Conservation (phyloP, 2,329 filamentous ascomycete species). For the Pleoardoris graminearum region DNA sequence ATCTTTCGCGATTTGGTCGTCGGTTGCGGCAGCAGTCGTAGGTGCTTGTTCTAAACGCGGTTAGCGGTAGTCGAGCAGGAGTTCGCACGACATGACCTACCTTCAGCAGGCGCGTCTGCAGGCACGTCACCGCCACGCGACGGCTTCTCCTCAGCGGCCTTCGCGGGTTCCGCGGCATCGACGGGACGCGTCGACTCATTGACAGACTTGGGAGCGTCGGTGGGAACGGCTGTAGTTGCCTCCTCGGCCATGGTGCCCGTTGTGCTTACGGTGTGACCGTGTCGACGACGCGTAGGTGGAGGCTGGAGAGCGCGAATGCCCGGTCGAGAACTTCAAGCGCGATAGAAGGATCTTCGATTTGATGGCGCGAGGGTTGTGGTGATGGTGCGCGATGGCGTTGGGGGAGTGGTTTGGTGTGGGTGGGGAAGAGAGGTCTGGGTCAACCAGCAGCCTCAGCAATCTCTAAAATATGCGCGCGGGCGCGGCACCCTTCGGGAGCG, state of each 20-base stretch:
- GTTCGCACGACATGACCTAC: constrained; percentile 24
- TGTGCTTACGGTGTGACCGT: constrained; percentile 39
- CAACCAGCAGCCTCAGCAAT: constrained; percentile 14
- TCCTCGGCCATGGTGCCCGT: constrained; percentile 44
- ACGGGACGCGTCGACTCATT: constrained; percentile 38
- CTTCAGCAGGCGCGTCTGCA: constrained; percentile 31
- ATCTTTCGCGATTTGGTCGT: constrained; percentile 21
- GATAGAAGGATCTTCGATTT: constrained; percentile 32
- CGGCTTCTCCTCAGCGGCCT: constrained; percentile 34
- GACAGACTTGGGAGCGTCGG: constrained; percentile 31
- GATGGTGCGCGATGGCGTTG: constrained; percentile 44
- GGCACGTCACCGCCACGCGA: constrained; percentile 35
- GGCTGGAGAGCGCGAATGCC: constrained; percentile 36
- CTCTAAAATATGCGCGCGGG: constrained; percentile 10
- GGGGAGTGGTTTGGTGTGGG: constrained; percentile 34
- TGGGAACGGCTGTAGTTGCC: constrained; percentile 30
- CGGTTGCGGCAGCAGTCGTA: constrained; percentile 22
- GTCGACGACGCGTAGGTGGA: constrained; percentile 41
- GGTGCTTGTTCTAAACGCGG: constrained; percentile 23
- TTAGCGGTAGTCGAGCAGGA: constrained; percentile 19
- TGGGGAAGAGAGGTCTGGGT: constrained; percentile 13
- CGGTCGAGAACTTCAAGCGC: constrained; percentile 28
- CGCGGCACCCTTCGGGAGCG: neutral
- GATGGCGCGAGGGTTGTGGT: constrained; percentile 35
- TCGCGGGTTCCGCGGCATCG: constrained; percentile 32